Percentiles rank a stretch among this genome's conserved stretches.
Conservation (phyloP, 2,329 filamentous ascomycete species). For the Trichoderma hamatum region DNA sequence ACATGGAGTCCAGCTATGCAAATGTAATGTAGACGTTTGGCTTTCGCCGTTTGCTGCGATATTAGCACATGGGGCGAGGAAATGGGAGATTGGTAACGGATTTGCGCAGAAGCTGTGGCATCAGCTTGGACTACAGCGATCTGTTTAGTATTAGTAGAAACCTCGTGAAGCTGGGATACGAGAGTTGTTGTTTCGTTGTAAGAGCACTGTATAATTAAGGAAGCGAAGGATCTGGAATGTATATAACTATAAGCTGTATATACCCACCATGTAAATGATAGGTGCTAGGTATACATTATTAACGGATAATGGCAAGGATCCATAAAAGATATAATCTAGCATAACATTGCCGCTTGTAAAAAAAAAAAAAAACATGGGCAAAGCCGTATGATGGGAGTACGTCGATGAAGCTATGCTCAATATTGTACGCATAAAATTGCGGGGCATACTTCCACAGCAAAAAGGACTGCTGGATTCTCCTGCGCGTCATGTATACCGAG, state of each 20-base stretch:
- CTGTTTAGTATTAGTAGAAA: neutral
- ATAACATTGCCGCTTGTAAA: too few relatives aligned
- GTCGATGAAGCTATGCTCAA: neutral
- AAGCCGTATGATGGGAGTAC: neutral
- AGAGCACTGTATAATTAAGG: neutral
- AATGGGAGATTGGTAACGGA: slow-evolving; percentile 22
- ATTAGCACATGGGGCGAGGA: slow-evolving; percentile 12
- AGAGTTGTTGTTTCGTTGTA: neutral
- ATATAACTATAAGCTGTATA: neutral
- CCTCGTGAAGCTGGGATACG: neutral
- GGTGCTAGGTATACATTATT: neutral
- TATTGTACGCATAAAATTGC: neutral
- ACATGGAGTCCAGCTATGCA: slow-evolving; percentile 22
- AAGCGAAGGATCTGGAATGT: neutral
- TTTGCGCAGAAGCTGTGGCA: slow-evolving; percentile 27
- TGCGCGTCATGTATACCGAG: neutral
- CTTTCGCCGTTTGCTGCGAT: slow-evolving; percentile 26
- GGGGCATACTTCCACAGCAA: neutral
- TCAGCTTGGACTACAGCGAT: slow-evolving; percentile 13
- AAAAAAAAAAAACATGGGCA: neutral
- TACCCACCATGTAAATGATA: neutral
- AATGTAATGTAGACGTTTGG: slow-evolving; percentile 25
- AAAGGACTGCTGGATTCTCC: too few relatives aligned
- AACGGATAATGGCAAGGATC: too few relatives aligned
- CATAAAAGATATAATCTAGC: too few relatives aligned